Base-by-base conservation (phyloP, 345 rosid species). In the Syzygium oleosum region DNA sequence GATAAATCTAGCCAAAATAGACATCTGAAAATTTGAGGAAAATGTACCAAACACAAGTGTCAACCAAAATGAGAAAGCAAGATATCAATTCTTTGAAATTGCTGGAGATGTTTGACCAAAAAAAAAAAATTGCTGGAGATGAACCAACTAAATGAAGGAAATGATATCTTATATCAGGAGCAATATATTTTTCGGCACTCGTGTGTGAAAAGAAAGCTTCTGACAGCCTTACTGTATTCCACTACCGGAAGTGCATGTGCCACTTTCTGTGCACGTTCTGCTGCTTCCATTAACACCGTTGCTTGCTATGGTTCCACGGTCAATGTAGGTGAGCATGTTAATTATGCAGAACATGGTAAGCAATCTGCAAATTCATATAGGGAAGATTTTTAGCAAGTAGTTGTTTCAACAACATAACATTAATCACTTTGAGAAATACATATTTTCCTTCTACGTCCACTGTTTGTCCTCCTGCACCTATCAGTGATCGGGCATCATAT, bases 231-330 rank as follows among this genome's bases (percentile, higher is more conserved):
- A 97, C 99, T 97, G 99, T 87, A 97, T 96, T 88, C 99, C 99
- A 51, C 91, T 94, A 78, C 98, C 99, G 83, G 95, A 55, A 79
- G 94, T 93, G 92, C 99, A 97, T 54, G 92, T 94, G 85, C 97
- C 97, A 91, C 86, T 91, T 51, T 92, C 88, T 38, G 96, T 88
- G 93, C 99, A 97, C 34, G 92, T 89, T 87, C 89, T 88, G 34
- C 77, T 92, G 89, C 96, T 95, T 65, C 99, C 99, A 88, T 97
- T 97, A 85, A 97, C 95, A 89, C 99, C 99, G 88, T 97, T 97
- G 92, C 99, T 97, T 12, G 99, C 99, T 38, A 97, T 97, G 51
- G 98, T 91, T 90, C 99, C 99, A 88, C 99, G 95, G 91, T 97
- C 99, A 77, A 97, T 88, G 86, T 97, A 97, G 85, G 94, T 97